Percentiles rank a stretch among this genome's conserved stretches.
These are phyloP conservation scores for Botrytis aclada DNA, from an alignment of 2,329 filamentous ascomycete genomes.

Conservation along the genomic window DNA sequence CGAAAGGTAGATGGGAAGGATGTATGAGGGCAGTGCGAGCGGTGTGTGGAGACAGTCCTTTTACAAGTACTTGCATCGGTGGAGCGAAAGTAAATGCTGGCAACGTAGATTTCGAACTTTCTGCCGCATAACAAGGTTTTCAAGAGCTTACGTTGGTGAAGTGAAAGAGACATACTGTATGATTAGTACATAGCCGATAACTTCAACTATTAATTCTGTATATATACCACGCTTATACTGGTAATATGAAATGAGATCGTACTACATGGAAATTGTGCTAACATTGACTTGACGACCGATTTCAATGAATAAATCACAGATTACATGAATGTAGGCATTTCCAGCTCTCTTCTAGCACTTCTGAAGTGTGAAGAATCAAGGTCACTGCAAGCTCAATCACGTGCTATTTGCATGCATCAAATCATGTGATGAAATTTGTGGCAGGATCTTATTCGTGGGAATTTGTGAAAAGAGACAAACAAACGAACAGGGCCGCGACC, in stretches of 20 bases:
- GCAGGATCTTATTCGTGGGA: neutral
- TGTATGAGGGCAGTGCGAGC: conserved; percentile 50
- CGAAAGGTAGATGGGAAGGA: conserved; percentile 51
- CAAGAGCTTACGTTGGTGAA: neutral
- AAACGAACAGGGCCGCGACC: neutral
- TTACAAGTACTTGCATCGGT: conserved; percentile 31
- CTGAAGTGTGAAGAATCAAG: neutral
- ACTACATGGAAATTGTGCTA: neutral
- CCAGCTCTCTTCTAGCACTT: neutral
- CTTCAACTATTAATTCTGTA: neutral
- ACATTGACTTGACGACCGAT: neutral
- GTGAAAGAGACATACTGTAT: neutral
- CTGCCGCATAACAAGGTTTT: neutral
- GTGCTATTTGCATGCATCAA: rapidly evolving
- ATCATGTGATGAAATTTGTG: conserved; percentile 9
- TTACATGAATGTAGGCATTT: neutral
- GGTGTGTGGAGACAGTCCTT: conserved; percentile 27
- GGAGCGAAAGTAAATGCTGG: conserved; percentile 27
- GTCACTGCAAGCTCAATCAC: neutral
- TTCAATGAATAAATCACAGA: neutral
- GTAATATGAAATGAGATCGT: neutral
- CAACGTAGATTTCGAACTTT: conserved; percentile 26
- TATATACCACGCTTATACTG: neutral
- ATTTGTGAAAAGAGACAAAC: neutral
- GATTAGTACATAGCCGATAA: neutral